Evolutionary conservation across 2,329 filamentous ascomycete genomes (phyloP).

Genomic region (Cladosporium cucumerinum): DNA sequence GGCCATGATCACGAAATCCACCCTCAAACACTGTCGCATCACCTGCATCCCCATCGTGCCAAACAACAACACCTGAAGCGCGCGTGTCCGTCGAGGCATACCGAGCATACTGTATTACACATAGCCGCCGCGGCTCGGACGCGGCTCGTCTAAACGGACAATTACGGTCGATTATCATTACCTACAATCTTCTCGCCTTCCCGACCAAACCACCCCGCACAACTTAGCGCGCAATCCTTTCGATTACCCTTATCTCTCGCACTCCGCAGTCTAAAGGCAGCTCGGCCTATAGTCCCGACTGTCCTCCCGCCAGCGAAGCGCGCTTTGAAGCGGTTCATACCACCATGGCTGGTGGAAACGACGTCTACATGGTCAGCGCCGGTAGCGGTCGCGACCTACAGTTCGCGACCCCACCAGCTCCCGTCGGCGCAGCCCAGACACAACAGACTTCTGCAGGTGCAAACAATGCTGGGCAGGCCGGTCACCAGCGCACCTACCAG

Average conservation of each 20-base stretch:
- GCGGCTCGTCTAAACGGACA: conserved; percentile 1
- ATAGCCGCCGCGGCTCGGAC: neutral
- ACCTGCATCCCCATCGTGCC: conserved; percentile 27
- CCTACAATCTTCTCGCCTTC: conserved; percentile 2
- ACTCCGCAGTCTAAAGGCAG: conserved; percentile 4
- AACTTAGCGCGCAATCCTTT: conserved; percentile 4
- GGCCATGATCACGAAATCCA: conserved; percentile 22
- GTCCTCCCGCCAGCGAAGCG: neutral
- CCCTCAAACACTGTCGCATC: conserved; percentile 12
- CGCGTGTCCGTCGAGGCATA: neutral
- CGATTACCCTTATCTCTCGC: conserved; percentile 7
- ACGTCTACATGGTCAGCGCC: conserved; percentile 15
- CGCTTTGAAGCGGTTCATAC: conserved; percentile 21
- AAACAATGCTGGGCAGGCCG: conserved; percentile 10
- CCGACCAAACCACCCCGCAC: conserved; percentile 1
- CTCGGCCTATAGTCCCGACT: conserved; percentile 4
- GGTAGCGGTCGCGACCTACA: neutral
- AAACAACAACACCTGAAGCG: conserved; percentile 29
- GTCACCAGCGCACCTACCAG: conserved; percentile 29
- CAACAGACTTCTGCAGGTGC: neutral
- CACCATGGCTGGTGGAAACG: conserved; percentile 12
- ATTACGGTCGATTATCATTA: neutral
- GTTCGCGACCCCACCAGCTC: conserved; percentile 1
- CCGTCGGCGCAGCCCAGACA: neutral
- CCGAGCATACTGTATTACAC: neutral